Evolutionary conservation across 108 stramenopile genomes (phyloP).

Genomic region (Skeletonema tropicum): DNA sequence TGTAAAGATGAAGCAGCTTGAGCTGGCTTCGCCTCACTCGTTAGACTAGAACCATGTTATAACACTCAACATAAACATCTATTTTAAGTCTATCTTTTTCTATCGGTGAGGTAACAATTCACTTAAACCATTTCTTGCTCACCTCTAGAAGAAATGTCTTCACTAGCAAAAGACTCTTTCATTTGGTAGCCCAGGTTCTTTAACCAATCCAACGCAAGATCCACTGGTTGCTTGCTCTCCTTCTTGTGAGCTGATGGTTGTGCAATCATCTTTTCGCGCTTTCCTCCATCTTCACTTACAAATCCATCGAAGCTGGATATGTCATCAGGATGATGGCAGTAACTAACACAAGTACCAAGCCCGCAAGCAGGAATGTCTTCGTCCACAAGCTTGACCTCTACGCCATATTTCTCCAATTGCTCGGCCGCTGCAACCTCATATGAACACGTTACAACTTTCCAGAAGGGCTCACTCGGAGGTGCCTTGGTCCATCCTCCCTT

Average conservation of each 20-base stretch:
- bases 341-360: background rate
- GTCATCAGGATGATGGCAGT: too few relatives aligned
- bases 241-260: background rate
- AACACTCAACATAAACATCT: background rate
- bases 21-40: background rate
- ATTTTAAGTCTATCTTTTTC: too few relatives aligned
- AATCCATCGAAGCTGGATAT: too few relatives aligned
- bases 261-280: background rate
- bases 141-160: background rate
- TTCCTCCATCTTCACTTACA: background rate
- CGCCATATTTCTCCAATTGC: conserved; percentile 11
- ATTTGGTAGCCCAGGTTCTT: background rate
- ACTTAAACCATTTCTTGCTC: background rate
- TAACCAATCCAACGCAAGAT: background rate
- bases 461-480: conserved; percentile 56
- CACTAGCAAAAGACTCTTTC: background rate
- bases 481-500: conserved; percentile 78
- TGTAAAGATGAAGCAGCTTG: background rate
- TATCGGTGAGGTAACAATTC: too few relatives aligned
- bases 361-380: background rate
- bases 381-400: conserved; percentile 8
- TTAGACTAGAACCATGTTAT: background rate
- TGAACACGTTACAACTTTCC: conserved; percentile 55
- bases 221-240: background rate
- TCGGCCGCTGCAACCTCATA: conserved; percentile 57